Evolutionary conservation across 768 basidiomycete genomes (phyloP), one percentile per base, ranked within the genome.

Genomic region (Lactarius evosmus): DNA sequence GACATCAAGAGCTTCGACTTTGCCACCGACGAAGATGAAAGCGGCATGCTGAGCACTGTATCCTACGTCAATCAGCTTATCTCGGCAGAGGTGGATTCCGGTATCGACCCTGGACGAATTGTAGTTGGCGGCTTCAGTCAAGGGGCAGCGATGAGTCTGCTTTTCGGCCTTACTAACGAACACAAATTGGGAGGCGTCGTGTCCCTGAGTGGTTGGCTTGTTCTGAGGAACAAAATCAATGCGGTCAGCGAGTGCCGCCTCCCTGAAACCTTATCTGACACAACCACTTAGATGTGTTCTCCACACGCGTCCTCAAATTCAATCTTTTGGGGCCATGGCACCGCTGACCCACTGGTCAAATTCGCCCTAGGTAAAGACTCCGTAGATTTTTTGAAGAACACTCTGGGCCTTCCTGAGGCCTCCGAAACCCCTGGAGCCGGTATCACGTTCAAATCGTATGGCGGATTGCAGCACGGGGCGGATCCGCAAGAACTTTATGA

Each of bases 101-200:
- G 91, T 36, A 84, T 88, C 58, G 80, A 85, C 9, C 76, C 87
- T 29, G 78, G 80, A 60, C 83, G 89, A 56, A 89, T 96, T 69
- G 82, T 96, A 34, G 75, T 98, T 27, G 93, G 92, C 38, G 95
- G 95, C 11, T 96, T 95, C 77, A 89, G 86, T 65, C 94, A 96
- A 73, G 94, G 92, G 40, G 91, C 80, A 44, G 84, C 87, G 27
- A 87, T 95, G 79, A 81, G 86, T 8, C 77, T 94, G n/a, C 75
- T 95, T 55, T 84, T 86, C 4, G 92, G 85, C 8, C 76, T 95
- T 62, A 88, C 84, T 2, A 79, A 78, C 3, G 83, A 85, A 67
- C 77, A 83, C 63, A 86, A 85, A 69, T 78, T 95, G 17, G 92
- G 81, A 2, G 93, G 93, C 4, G 72, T 93, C 59, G 83, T 80